Base-by-base conservation (phyloP, 2,329 filamentous ascomycete species). In the Kalmusia sp. region DNA sequence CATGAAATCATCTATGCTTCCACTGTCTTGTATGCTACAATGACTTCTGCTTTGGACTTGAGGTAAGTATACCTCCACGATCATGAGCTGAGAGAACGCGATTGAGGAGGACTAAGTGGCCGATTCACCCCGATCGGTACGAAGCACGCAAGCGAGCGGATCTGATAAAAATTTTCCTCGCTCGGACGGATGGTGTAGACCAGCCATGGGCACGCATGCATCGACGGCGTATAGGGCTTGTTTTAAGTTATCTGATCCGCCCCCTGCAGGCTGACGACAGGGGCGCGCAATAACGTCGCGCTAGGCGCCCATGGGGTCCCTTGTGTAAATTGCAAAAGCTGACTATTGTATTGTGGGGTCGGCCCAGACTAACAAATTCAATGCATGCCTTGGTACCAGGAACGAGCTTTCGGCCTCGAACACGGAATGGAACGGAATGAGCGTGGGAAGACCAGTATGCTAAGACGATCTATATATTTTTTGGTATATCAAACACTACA, bases 241-340 rank as follows among this genome's bases (percentile, higher is more conserved):
- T 50, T 60, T 69, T 64, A 67, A 53, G 61, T 66, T 71, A 70
- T 71, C 68, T 64, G 67, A 72, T 71, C 69, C 67, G 65, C 59
- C 4, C 51, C 59, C 59, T 67, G 63, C 62, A 65, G 59, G 19
- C 27, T 31, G 14, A n/a, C 22, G 19, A 24, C 45, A 22, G 21
- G 21, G 28, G 34, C 41, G 31, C 11, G 14, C 12, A 12, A 52
- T 55, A 49, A 58, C 46, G 55, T 53, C 35, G 38, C 51, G 30
- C 34, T 43, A 46, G 48, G 19, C 15, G 34, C 35, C 33, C 22
- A 21, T 31, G 33, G 34, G 15, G 34, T 19, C 15, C 19, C 27
- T 7, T 21, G 19, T 14, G 35, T 34, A 44, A 31, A 11, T 38
- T 37, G 25, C 49, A 27, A 40, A 52, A 47, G 25, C 49, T 30